Conservation (phyloP, 2,329 filamentous ascomycete species). For the Xylariaceae sp. region DNA sequence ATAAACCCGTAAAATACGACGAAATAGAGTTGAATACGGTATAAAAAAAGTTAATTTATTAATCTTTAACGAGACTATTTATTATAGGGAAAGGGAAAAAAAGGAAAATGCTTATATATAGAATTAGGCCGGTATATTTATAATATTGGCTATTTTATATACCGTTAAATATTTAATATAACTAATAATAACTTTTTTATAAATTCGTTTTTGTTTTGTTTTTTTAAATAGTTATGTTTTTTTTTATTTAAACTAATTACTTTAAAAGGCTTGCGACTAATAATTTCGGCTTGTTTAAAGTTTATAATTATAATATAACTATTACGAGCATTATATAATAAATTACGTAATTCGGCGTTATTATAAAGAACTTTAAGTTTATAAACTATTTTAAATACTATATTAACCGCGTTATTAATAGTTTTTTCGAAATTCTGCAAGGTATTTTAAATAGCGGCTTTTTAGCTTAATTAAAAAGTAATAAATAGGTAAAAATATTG, state of each 20-base stretch:
- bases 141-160: not conserved
- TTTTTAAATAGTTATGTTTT: slow-evolving; percentile 3
- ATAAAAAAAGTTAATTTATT: not conserved
- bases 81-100: not conserved
- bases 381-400: slow-evolving; percentile 11
- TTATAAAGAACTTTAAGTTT: slow-evolving; percentile 23
- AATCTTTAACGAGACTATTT: not conserved
- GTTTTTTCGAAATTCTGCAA: slow-evolving; percentile 7
- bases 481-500: slow-evolving; percentile 28
- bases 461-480: slow-evolving; percentile 34
- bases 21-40: not conserved
- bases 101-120: not conserved
- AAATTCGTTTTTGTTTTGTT: slow-evolving; percentile 1
- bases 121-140: not conserved
- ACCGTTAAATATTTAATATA: slow-evolving; percentile 4
- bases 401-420: slow-evolving; percentile 10
- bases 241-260: slow-evolving; percentile 22
- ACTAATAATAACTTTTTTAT: slow-evolving; percentile 3
- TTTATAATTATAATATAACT: slow-evolving; percentile 31
- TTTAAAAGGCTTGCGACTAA: slow-evolving; percentile 18
- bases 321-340: slow-evolving; percentile 27
- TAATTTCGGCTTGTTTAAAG: slow-evolving; percentile 28
- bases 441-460: slow-evolving; percentile 19
- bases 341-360: slow-evolving; percentile 30
- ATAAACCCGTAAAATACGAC: not conserved